Evolutionary conservation across 2,329 filamentous ascomycete species (phyloP).

Genomic region (Fusarium nematophilum): DNA sequence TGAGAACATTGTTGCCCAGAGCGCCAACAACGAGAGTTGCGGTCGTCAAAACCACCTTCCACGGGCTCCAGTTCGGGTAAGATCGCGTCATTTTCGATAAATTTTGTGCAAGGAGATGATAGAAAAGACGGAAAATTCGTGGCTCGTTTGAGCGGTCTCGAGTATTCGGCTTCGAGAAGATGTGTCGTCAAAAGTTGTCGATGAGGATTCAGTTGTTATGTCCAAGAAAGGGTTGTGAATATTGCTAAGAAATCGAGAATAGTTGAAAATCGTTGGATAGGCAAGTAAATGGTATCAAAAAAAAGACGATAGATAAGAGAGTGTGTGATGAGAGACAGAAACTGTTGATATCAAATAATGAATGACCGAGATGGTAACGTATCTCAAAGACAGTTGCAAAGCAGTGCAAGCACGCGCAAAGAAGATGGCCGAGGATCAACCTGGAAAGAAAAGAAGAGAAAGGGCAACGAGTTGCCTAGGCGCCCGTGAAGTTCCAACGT

Average conservation of each 20-base stretch:
- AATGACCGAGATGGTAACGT: constrained; percentile 32
- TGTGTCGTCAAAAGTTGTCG: constrained; percentile 33
- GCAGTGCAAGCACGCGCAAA: constrained; percentile 45
- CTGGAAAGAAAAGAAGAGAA: constrained; percentile 52
- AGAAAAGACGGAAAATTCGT: constrained; percentile 41
- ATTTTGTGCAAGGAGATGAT: constrained; percentile 31
- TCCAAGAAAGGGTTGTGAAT: constrained; percentile 22
- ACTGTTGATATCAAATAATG: constrained; percentile 27
- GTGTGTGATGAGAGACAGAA: constrained; percentile 9
- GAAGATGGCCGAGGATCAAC: constrained; percentile 68
- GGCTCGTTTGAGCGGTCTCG: constrained; percentile 31
- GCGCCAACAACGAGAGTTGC: constrained; percentile 58
- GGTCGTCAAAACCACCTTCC: constrained; percentile 49
- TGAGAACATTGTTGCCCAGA: constrained; percentile 76
- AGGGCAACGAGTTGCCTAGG: constrained; percentile 39
- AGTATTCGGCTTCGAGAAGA: constrained; percentile 32
- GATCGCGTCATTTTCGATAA: constrained; percentile 48
- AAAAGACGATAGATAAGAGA: constrained; percentile 6
- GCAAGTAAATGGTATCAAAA: constrained; percentile 42
- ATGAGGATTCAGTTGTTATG: constrained; percentile 10
- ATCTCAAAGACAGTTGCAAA: constrained; percentile 37
- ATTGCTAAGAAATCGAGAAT: constrained; percentile 21
- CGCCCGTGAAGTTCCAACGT: constrained; percentile 41
- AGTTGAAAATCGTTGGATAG: constrained; percentile 26
- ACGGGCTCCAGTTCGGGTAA: constrained; percentile 45